Evolutionary conservation across 2,329 filamentous ascomycete species (phyloP).

Genomic region (Pseudogymnoascus destructans): DNA sequence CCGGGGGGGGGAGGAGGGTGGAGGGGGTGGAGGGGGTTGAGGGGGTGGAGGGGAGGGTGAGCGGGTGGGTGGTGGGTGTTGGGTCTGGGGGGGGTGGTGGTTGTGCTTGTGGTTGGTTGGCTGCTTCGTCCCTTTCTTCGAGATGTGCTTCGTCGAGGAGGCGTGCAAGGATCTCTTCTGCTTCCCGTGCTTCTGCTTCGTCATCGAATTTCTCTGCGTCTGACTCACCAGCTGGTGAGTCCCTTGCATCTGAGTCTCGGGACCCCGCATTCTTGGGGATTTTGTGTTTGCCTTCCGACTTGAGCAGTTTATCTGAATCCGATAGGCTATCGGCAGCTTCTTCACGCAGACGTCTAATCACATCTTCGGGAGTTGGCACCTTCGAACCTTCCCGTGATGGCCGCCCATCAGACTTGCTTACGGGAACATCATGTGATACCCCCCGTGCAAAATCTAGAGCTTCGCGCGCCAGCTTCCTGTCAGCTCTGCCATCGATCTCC

Average conservation of each 20-base stretch:
- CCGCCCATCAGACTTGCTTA: background rate
- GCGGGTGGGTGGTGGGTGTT: conserved; percentile 16
- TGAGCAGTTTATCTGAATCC: background rate
- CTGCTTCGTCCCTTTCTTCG: conserved; percentile 14
- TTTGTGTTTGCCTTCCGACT: background rate
- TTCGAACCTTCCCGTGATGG: background rate
- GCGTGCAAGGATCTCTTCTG: conserved; percentile 22
- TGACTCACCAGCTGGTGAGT: conserved; percentile 31
- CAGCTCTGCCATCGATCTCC: background rate
- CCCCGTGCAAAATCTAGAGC: background rate
- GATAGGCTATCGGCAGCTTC: background rate
- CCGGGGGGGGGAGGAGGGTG: conserved; percentile 13
- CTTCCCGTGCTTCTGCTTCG: conserved; percentile 24
- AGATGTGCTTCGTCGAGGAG: conserved; percentile 23
- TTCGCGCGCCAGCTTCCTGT: background rate
- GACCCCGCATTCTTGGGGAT: background rate
- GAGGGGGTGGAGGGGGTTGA: conserved; percentile 18
- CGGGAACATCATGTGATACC: background rate
- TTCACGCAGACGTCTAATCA: background rate
- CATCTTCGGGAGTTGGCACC: background rate
- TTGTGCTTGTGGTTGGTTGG: background rate
- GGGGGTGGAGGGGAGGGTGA: conserved; percentile 18
- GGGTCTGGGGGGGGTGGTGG: background rate
- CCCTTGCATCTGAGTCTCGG: background rate
- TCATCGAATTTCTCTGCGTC: conserved; percentile 27